These are phyloP conservation scores for Botrytis hyacinthi DNA, from an alignment of 2,329 filamentous ascomycete species.

Conservation along the genomic window DNA sequence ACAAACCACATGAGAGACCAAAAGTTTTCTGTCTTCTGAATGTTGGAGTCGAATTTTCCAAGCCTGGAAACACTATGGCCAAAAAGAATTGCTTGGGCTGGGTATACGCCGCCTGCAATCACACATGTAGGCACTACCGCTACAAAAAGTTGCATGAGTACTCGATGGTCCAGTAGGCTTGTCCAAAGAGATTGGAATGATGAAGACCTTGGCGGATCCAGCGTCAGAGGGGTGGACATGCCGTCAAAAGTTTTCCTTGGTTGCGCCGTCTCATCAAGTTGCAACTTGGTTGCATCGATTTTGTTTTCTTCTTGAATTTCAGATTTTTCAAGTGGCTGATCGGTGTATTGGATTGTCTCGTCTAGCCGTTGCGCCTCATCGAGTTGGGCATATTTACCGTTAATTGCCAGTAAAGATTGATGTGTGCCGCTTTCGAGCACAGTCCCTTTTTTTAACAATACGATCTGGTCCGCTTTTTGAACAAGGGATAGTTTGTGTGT, in stretches of 20 bases:
- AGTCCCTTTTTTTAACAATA: slow-evolving; percentile 76
- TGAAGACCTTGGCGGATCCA: not conserved
- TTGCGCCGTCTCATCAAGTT: slow-evolving; percentile 30
- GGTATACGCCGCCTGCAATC: slow-evolving; percentile 59
- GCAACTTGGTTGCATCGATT: not conserved
- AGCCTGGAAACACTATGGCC: slow-evolving; percentile 90
- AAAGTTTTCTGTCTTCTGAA: slow-evolving; percentile 41
- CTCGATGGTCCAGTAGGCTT: not conserved
- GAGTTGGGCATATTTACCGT: slow-evolving; percentile 68
- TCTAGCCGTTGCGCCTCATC: slow-evolving; percentile 61
- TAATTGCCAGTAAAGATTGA: slow-evolving; percentile 65
- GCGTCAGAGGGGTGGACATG: not conserved
- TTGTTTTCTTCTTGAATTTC: not conserved
- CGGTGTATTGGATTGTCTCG: not conserved
- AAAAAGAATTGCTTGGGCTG: slow-evolving; percentile 83
- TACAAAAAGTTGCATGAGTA: slow-evolving; percentile 54
- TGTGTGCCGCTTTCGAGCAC: slow-evolving; percentile 91
- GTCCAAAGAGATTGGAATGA: not conserved
- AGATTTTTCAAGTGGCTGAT: not conserved
- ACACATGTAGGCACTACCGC: slow-evolving; percentile 32
- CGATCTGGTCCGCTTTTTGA: slow-evolving; percentile 86
- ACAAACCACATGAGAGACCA: slow-evolving; percentile 21
- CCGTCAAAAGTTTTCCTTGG: not conserved
- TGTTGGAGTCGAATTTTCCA: slow-evolving; percentile 80
- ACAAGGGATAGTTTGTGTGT: slow-evolving; percentile 92